These are phyloP conservation scores for Musa schizocarpa DNA, from an alignment of 176 grass and related monocot species.

Conservation along the genomic window DNA sequence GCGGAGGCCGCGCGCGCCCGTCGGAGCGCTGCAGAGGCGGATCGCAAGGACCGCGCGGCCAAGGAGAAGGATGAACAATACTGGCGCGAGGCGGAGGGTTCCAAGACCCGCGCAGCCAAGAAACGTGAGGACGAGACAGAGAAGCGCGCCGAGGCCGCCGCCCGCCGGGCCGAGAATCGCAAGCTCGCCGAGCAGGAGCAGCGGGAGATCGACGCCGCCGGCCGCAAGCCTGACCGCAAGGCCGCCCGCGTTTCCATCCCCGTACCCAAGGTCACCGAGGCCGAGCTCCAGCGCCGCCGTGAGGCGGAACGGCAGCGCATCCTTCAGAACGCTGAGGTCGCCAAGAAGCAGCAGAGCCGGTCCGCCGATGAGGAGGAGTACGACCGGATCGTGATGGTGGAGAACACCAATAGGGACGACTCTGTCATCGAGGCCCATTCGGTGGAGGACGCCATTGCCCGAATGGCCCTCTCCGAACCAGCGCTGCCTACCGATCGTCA, in stretches of 20 bases:
- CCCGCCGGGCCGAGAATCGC: background rate
- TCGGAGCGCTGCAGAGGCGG: slow-evolving; percentile 48
- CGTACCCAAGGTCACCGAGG: slow-evolving; percentile 67
- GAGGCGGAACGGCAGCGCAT: slow-evolving; percentile 62
- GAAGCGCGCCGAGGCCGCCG: background rate
- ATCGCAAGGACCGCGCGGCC: slow-evolving; percentile 36
- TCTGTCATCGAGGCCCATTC: slow-evolving; percentile 81
- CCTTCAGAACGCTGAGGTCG: slow-evolving; percentile 47
- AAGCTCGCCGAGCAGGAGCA: background rate
- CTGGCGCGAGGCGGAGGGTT: slow-evolving; percentile 72
- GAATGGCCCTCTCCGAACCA: slow-evolving; percentile 42
- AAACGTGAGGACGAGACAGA: slow-evolving; percentile 22
- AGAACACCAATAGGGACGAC: slow-evolving; percentile 84
- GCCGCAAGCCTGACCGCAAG: slow-evolving; percentile 51
- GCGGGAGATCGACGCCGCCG: background rate
- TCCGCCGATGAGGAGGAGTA: slow-evolving; percentile 78
- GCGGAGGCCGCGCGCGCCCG: slow-evolving; percentile 73
- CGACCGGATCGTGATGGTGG: slow-evolving; percentile 64
- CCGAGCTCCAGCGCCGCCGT: slow-evolving; percentile 44
- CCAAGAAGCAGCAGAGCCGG: slow-evolving; percentile 57
- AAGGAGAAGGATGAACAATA: slow-evolving; percentile 68
- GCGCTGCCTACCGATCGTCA: slow-evolving; percentile 53
- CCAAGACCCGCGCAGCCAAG: slow-evolving; percentile 72
- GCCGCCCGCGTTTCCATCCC: slow-evolving; percentile 42
- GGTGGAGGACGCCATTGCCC: slow-evolving; percentile 62